Conservation (phyloP, 2,329 filamentous ascomycete genomes). For the Coniella vitis region DNA sequence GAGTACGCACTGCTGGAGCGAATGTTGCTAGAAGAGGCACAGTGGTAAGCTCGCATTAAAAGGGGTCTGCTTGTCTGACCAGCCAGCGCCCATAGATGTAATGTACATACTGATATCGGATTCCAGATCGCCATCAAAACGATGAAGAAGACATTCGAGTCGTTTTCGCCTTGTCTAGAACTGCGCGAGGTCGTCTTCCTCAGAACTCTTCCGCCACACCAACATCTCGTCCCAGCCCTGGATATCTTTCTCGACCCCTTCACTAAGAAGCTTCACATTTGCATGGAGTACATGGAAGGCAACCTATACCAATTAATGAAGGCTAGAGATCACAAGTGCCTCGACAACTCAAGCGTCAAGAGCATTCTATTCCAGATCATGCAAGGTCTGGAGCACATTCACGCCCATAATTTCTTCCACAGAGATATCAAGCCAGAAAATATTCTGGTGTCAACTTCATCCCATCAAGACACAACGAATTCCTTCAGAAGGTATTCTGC, state of each 20-base stretch:
- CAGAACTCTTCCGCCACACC: slow-evolving; percentile 77
- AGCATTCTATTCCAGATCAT: slow-evolving; percentile 97
- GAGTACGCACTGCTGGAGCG: slow-evolving; percentile 84
- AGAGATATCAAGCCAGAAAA: slow-evolving; percentile 99
- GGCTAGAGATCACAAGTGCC: slow-evolving; percentile 85
- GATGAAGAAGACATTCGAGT: slow-evolving; percentile 99
- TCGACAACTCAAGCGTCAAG: slow-evolving; percentile 89
- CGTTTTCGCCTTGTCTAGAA: slow-evolving; percentile 82
- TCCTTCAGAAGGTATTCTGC: slow-evolving; percentile 90
- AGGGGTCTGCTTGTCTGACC: not conserved
- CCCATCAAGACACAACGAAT: slow-evolving; percentile 72
- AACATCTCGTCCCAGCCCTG: slow-evolving; percentile 90
- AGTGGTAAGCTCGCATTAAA: slow-evolving; percentile 58
- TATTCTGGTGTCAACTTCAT: slow-evolving; percentile 89
- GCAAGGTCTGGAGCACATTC: slow-evolving; percentile 92
- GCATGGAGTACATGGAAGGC: slow-evolving; percentile 99
- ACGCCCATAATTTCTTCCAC: slow-evolving; percentile 96
- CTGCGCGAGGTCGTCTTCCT: slow-evolving; percentile 96
- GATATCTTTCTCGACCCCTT: slow-evolving; percentile 98
- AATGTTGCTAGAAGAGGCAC: slow-evolving; percentile 84
- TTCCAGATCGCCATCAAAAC: slow-evolving; percentile 93
- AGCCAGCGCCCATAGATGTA: not conserved
- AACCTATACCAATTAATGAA: slow-evolving; percentile 99
- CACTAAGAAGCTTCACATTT: slow-evolving; percentile 93
- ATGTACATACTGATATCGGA: slow-evolving; percentile 3